Percentiles rank a stretch among this genome's conserved stretches.
Evolutionary conservation across 2,329 filamentous ascomycete species (phyloP).

Genomic region (Nemania sp.): DNA sequence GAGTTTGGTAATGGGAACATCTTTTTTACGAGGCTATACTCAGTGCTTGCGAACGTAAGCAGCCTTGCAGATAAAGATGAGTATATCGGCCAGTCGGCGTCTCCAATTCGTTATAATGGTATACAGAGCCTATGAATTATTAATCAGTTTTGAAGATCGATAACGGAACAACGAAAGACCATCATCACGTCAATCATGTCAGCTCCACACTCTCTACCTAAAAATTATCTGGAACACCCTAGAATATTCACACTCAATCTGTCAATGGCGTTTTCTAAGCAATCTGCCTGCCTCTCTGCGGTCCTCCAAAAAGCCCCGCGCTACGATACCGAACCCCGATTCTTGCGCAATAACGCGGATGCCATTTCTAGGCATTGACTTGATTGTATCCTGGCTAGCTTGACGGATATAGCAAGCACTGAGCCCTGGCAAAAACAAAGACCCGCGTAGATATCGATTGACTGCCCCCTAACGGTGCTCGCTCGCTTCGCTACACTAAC

Average conservation of each 20-base stretch:
- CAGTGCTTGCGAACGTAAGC: constrained; percentile 21
- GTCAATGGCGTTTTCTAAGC: neutral
- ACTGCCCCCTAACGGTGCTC: constrained; percentile 1
- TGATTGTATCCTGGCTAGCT: neutral
- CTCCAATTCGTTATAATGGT: constrained; percentile 24
- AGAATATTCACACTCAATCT: constrained; percentile 3
- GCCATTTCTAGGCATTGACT: neutral
- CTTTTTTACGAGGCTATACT: constrained; percentile 7
- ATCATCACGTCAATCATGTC: constrained; percentile 6
- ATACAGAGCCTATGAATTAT: neutral
- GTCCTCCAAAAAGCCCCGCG: no score
- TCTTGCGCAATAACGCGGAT: neutral
- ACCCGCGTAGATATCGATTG: constrained; percentile 9
- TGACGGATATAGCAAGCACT: neutral
- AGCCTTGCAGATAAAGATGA: constrained; percentile 15
- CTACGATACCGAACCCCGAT: neutral
- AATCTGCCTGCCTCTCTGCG: no score
- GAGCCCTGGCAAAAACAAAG: neutral
- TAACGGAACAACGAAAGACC: neutral
- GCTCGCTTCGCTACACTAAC: neutral
- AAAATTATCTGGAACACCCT: constrained; percentile 4
- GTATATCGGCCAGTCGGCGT: constrained; percentile 24
- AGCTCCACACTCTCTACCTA: neutral
- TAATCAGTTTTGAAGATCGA: no score
- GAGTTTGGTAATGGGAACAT: constrained; percentile 2